Conservation (phyloP, 1,139 yeast species). For the Yamadazyma pseudoaaseri region DNA sequence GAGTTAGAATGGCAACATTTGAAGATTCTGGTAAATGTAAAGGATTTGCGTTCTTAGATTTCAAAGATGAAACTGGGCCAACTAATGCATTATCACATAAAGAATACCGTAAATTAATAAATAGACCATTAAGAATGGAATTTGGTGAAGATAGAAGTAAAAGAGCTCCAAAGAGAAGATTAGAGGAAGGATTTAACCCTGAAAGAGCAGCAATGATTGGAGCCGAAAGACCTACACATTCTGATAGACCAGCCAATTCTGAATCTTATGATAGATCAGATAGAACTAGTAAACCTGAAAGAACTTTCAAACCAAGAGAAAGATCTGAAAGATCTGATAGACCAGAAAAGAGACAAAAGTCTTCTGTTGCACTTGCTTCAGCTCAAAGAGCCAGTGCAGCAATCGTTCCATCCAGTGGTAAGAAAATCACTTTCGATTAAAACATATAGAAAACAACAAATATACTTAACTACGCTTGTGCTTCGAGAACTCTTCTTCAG, state of each 20-base stretch:
- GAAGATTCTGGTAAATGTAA: constrained; percentile 95
- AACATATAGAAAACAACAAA: constrained; percentile 3
- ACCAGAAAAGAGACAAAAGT: constrained; percentile 53
- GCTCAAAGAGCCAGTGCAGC: constrained; percentile 93
- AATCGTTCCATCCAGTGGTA: constrained; percentile 88
- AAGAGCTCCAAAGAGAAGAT: constrained; percentile 51
- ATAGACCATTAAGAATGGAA: constrained; percentile 81
- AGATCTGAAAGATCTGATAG: constrained; percentile 15
- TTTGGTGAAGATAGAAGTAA: constrained; percentile 94
- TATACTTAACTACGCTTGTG: constrained; percentile 16
- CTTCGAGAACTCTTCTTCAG: constrained; percentile 33
- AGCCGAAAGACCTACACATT: constrained; percentile 3
- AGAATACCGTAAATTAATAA: constrained; percentile 62
- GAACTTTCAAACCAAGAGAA: constrained; percentile 7
- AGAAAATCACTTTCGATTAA: constrained; percentile 67
- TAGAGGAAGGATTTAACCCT: constrained; percentile 16
- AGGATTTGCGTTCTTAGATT: constrained; percentile 93
- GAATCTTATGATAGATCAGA: constrained; percentile 1
- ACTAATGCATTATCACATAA: constrained; percentile 79
- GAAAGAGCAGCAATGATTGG: constrained; percentile 9
- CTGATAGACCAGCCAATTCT: constrained; percentile 1
- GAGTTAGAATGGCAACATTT: constrained; percentile 93
- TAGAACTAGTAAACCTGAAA: constrained; percentile 9
- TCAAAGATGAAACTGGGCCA: constrained; percentile 76
- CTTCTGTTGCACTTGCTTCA: constrained; percentile 83